Evolutionary conservation across 805 yeast species (phyloP).

Genomic region (Priceomyces medius): DNA sequence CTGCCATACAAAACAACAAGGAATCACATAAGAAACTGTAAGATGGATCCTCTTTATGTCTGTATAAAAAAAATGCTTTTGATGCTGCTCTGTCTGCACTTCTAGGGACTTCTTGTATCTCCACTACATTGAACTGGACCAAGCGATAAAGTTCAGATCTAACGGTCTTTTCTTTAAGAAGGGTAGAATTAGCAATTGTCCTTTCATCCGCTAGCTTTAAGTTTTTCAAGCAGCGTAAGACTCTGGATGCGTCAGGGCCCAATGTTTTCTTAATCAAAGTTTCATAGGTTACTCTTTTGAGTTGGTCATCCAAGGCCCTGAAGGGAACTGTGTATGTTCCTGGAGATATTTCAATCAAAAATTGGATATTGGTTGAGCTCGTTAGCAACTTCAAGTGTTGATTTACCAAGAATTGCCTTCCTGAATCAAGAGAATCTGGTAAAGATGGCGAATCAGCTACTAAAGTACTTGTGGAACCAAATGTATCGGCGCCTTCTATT

Average conservation of each 20-base stretch:
- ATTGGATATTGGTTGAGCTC: slow-evolving; percentile 50
- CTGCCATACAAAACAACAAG: slow-evolving; percentile 54
- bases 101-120: slow-evolving; percentile 91
- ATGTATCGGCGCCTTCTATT: slow-evolving; percentile 25
- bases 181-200: slow-evolving; percentile 66
- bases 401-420: slow-evolving; percentile 39
- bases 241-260: slow-evolving; percentile 66
- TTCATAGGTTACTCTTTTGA: slow-evolving; percentile 54
- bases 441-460: background rate
- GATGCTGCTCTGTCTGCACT: slow-evolving; percentile 90
- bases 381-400: slow-evolving; percentile 72
- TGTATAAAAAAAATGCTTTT: slow-evolving; percentile 80
- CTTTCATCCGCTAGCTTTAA: slow-evolving; percentile 82
- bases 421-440: slow-evolving; percentile 2
- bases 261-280: slow-evolving; percentile 57
- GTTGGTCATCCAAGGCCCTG: slow-evolving; percentile 43
- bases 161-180: slow-evolving; percentile 75
- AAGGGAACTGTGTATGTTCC: slow-evolving; percentile 65
- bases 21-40: slow-evolving; percentile 37
- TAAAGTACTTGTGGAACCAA: slow-evolving; percentile 10
- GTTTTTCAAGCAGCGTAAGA: slow-evolving; percentile 73
- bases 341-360: slow-evolving; percentile 56
- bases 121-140: slow-evolving; percentile 68
- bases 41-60: slow-evolving; percentile 49
- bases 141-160: slow-evolving; percentile 68